Base-by-base conservation (phyloP, 257 asterid species). In the Solanum pimpinellifolium region DNA sequence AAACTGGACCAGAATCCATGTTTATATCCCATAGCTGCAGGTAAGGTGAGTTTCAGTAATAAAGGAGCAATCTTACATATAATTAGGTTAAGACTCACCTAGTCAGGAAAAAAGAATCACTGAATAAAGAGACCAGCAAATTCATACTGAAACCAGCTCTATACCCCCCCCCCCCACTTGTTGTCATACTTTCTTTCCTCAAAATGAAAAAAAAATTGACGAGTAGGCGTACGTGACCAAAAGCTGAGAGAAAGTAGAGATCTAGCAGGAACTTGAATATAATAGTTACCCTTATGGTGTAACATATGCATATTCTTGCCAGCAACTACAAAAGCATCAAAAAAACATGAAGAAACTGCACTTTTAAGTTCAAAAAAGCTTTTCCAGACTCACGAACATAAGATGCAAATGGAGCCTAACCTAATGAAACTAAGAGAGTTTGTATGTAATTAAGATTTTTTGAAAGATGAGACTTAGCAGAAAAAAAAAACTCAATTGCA, bases 1-100 rank as follows among this genome's bases (percentile, higher is more conserved):
- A 78, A 87, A 97, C 98, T 84, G 99, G 99, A 86, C 99, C 98
- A 91, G 98, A 92, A 90, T 97, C 99, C 99, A 95, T 97, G 90
- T 97, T 97, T 69, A 97, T 91, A 90, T 97, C 99, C 99, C 99
- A 97, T 68, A 97, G 92, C 99, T 97, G 98, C 66, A 90, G 91
- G 83, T 87, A 83, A 78, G 29, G 29, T 88, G 29, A 21, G 46
- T 83, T 68, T 72, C 83, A 85, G 83, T 29, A 33, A 44, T 37
- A 31, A 85, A 20, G 85, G 70, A 81, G 20, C 85, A 31, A 47
- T 80, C 69, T 29, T 29, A n/a, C 82, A 85, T 46, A 44, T 85
- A 72, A 42, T 69, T 44, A 27, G 44, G 68, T 12, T 68, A 31
- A 31, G 83, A 39, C 72, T 47, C 49, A 69, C 52, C 49, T 31